Evolutionary conservation across 148 eudicot genomes (phyloP), one percentile per base, ranked within the genome.

Genomic region (Agrostemma githago): DNA sequence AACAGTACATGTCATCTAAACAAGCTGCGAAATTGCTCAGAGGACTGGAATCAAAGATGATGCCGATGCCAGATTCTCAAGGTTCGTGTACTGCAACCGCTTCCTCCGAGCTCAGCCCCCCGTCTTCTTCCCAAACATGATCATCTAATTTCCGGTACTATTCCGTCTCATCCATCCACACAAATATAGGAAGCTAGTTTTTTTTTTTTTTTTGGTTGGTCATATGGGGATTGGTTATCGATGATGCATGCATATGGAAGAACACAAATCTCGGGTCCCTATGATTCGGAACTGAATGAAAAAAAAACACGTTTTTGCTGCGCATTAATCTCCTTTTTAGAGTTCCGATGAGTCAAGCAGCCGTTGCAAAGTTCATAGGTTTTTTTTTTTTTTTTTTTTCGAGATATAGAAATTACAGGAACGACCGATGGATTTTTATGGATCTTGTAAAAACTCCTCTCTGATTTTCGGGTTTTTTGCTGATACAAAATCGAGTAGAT

Each of bases 1-100:
- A 8, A 74, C 87, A 87, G 90, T 80, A 71, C 83, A 81, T 81
- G 84, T 86, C 82, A 62, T 39, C 74, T 77, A 85, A 75, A 74
- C 87, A 89, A 67, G 69, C 87, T 19, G 66, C 81, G 59, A 85
- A 83, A 76, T 71, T 86, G 66, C 67, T 84, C 68, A 81, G 73
- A 68, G 82, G 84, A 51, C 57, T 81, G 72, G 79, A 81, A 77
- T 77, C 66, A 46, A 90, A 83, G 74, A 70, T 73, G 26, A 42
- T 80, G 64, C 62, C 73, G 64, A 72, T 79, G 15, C 74, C 85
- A 65, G 84, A 80, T 61, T 72, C 78, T 70, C 74, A 69, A 19
- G 69, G 76, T 74, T 56, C 85, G 5, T 74, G 82, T 72, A 83
- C 89, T 26, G 74, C 82, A 70, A 82, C 78, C 59, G 83, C 82